phyloP scores from a whole-genome alignment of 768 basidiomycete genomes.

The Amanita jacksonii region DNA sequence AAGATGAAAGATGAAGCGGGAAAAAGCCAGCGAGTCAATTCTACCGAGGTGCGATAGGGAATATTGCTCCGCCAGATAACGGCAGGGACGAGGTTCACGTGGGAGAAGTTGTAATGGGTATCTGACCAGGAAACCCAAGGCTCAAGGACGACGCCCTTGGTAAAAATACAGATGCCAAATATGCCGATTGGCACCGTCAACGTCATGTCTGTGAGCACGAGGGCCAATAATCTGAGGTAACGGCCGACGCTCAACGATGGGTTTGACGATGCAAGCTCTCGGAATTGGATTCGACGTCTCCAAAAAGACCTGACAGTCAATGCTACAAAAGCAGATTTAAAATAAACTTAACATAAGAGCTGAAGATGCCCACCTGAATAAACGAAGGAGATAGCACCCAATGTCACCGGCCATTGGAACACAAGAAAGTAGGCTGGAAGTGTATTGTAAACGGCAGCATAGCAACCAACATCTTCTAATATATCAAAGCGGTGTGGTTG shows the following conservation, averaged over 20 bases:
- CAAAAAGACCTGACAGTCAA: slow-evolving; percentile 11
- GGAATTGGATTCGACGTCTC: slow-evolving; percentile 7
- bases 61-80: slow-evolving; percentile 28
- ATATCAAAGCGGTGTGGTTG: slow-evolving; percentile 45
- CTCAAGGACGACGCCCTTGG: slow-evolving; percentile 10
- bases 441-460: slow-evolving; percentile 28
- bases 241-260: slow-evolving; percentile 22
- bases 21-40: slow-evolving; percentile 33
- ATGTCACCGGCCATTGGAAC: slow-evolving; percentile 26
- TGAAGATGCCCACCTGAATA: slow-evolving; percentile 24
- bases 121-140: slow-evolving; percentile 41
- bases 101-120: slow-evolving; percentile 40
- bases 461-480: slow-evolving; percentile 39
- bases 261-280: slow-evolving; percentile 7
- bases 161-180: slow-evolving; percentile 21
- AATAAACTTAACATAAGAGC: background rate
- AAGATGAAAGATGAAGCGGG: slow-evolving; percentile 34
- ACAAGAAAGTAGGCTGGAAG: slow-evolving; percentile 26
- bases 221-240: slow-evolving; percentile 43
- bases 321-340: slow-evolving; percentile 2
- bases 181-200: slow-evolving; percentile 28
- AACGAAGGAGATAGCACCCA: slow-evolving; percentile 28
- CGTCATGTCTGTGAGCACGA: slow-evolving; percentile 30
- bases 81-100: slow-evolving; percentile 27
- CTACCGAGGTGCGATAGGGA: slow-evolving; percentile 13